These are phyloP conservation scores for Nemophila menziesii DNA, from an alignment of 257 asterid genomes.

Conservation along the genomic window DNA sequence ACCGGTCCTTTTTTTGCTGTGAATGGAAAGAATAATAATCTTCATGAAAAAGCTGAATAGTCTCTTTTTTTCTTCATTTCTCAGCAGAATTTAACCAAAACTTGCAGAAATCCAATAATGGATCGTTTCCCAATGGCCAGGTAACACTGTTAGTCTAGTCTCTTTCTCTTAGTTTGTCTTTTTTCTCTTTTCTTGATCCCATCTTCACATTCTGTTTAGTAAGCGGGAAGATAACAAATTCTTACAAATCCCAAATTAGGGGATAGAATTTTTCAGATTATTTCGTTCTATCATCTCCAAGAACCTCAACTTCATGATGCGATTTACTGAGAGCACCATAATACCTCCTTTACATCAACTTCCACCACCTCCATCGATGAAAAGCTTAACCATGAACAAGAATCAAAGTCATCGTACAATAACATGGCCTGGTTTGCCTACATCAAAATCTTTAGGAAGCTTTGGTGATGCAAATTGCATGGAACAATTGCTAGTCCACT, in stretches of 20 bases:
- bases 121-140: constrained; percentile 57
- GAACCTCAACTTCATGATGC: constrained; percentile 36
- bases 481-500: constrained; percentile 83
- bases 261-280: not conserved
- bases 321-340: constrained; percentile 44
- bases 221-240: too few relatives aligned
- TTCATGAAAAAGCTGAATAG: constrained; percentile 33
- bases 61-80: constrained; percentile 43
- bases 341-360: constrained; percentile 24
- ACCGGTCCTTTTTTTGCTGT: constrained; percentile 31
- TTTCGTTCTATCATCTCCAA: not conserved
- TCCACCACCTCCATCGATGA: constrained; percentile 25
- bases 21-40: constrained; percentile 22
- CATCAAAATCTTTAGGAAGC: constrained; percentile 30
- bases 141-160: constrained; percentile 74
- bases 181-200: constrained; percentile 2
- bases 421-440: constrained; percentile 57
- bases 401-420: constrained; percentile 21
- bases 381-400: constrained; percentile 23
- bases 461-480: constrained; percentile 77
- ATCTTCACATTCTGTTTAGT: too few relatives aligned
- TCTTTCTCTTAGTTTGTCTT: constrained; percentile 42
- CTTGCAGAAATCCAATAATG: constrained; percentile 14
- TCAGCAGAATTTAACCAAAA: constrained; percentile 19
- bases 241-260: not conserved